Evolutionary conservation across 305 asterid genomes (phyloP).

Genomic region (Withania somnifera): DNA sequence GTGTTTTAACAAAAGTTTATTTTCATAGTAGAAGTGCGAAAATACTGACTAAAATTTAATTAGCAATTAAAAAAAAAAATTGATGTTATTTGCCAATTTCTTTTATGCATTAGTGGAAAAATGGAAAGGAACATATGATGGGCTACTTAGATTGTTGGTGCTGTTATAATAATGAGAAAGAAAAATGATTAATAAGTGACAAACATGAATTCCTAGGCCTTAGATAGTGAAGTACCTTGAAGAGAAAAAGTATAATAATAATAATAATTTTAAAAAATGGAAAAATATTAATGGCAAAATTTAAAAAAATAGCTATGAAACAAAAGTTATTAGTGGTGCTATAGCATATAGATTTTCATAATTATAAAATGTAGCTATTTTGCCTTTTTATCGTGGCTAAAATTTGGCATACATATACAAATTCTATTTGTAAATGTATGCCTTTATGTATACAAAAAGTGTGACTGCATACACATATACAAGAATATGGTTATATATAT

Average conservation of each 20-base stretch:
- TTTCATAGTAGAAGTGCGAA: too few relatives aligned
- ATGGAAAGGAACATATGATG: background rate
- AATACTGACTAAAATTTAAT: background rate
- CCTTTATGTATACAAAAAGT: too few relatives aligned
- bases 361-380: too few relatives aligned
- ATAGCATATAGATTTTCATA: too few relatives aligned
- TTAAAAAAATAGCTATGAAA: too few relatives aligned
- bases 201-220: background rate
- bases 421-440: too few relatives aligned
- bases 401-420: too few relatives aligned
- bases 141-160: background rate
- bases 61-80: background rate
- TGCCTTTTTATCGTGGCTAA: too few relatives aligned
- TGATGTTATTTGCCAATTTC: background rate
- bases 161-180: background rate
- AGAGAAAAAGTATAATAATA: background rate
- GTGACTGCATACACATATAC: too few relatives aligned
- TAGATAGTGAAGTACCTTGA: background rate
- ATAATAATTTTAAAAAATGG: slow-evolving; percentile 10
- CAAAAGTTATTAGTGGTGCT: too few relatives aligned
- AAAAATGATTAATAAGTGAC: background rate
- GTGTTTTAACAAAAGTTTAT: too few relatives aligned
- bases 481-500: too few relatives aligned
- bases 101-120: background rate
- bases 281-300: background rate